Evolutionary conservation across 805 yeast species (phyloP).

Genomic region (Nakazawaea holstii): DNA sequence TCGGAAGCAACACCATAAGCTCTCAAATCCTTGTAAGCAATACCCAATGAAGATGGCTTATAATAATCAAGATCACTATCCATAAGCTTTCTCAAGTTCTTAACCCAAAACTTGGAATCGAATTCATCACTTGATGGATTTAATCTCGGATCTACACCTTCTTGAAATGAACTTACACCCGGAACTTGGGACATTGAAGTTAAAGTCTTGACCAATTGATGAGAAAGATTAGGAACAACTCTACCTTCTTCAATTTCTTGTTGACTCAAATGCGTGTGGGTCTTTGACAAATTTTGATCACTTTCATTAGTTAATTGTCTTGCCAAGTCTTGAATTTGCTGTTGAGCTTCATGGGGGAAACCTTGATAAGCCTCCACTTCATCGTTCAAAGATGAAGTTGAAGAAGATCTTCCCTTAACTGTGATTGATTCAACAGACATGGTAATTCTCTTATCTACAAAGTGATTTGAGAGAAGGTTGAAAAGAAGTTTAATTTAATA

Average conservation of each 20-base stretch:
- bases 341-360: slow-evolving; percentile 26
- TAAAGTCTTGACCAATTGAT: slow-evolving; percentile 27
- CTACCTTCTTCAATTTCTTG: slow-evolving; percentile 8
- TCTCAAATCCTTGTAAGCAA: slow-evolving; percentile 52
- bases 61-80: slow-evolving; percentile 56
- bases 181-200: slow-evolving; percentile 48
- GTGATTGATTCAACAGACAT: slow-evolving; percentile 19
- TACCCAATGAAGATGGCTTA: slow-evolving; percentile 56
- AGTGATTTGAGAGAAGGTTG: no score
- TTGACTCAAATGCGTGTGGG: not conserved
- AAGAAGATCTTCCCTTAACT: slow-evolving; percentile 15
- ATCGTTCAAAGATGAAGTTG: slow-evolving; percentile 8
- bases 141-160: slow-evolving; percentile 33
- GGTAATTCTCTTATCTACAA: no score
- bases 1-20: slow-evolving; percentile 65
- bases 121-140: slow-evolving; percentile 59
- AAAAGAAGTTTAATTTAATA: no score
- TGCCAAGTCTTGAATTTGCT: slow-evolving; percentile 36
- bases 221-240: slow-evolving; percentile 10
- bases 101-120: slow-evolving; percentile 61
- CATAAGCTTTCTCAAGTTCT: slow-evolving; percentile 50
- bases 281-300: slow-evolving; percentile 3
- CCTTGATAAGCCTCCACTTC: slow-evolving; percentile 26
- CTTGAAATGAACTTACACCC: slow-evolving; percentile 35
- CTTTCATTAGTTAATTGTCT: slow-evolving; percentile 26